Conservation (phyloP, 768 basidiomycete species). For the Lactifluus hygrophoroides region DNA sequence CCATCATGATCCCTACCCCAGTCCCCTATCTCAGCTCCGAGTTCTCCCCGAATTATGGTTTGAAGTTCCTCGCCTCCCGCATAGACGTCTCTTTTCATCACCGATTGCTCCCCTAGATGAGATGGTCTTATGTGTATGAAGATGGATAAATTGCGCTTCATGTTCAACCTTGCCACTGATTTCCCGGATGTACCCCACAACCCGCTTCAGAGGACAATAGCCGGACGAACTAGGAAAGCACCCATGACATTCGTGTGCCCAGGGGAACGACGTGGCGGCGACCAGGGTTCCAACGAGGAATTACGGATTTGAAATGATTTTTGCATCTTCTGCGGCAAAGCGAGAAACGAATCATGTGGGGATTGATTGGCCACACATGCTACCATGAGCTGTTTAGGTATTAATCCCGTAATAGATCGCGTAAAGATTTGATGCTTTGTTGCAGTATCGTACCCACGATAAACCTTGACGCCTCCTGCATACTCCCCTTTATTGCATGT, state of each 20-base stretch:
- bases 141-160: conserved; percentile 37
- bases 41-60: conserved; percentile 39
- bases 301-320: neutral
- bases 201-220: neutral
- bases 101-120: conserved; percentile 42
- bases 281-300: neutral
- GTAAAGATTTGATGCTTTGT: neutral
- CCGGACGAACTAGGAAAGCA: neutral
- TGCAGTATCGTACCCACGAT: neutral
- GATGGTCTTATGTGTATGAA: conserved; percentile 42
- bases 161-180: conserved; percentile 19
- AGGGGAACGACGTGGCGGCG: neutral
- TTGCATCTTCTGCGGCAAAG: neutral
- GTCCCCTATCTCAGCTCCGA: conserved; percentile 62
- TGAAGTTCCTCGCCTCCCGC: conserved; percentile 39
- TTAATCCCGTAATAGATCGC: conserved; percentile 5
- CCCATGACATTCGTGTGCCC: neutral
- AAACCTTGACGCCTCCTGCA: neutral
- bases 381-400: neutral
- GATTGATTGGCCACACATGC: conserved; percentile 1
- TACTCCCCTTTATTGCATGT: neutral
- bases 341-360: conserved; percentile 4
- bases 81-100: conserved; percentile 52
- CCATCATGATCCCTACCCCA: conserved; percentile 54
- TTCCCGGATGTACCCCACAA: neutral